Evolutionary conservation across 106 monocot species (phyloP), one percentile per base, ranked within the genome.

Genomic region (Acorus gramineus): DNA sequence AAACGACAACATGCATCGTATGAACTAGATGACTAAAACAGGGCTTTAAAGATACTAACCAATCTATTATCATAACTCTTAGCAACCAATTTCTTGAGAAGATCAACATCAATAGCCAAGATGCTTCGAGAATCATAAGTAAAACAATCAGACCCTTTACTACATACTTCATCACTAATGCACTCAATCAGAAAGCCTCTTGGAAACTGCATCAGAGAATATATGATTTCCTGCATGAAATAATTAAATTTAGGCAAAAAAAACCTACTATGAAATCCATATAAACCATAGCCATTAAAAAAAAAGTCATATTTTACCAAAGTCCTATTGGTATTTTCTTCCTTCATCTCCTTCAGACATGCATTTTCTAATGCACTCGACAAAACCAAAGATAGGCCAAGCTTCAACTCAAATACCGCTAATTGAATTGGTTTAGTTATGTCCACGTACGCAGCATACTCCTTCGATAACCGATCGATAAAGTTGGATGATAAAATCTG

Each of bases 391-490:
- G 85, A 76, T 50, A 87, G 55, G 10, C 95, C 95, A 7, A 96
- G 64, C 74, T 90, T 96, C 85, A 96, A 87, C 64, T 96, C 95
- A 69, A 90, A 90, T 44, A 96, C 66, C 62, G 95, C 82, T 77
- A 96, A 80, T 77, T 87, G 87, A 69, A 90, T 51, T 59, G 95
- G 95, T 54, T 87, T 82, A 79, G 85, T 70, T 56, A 96, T 73
- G 66, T 96, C 95, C 43, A 71, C 50, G 60, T 83, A 96, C 46
- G 90, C 84, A 12, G 78, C 12, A 81, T 61, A 96, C 10, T 79
- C 84, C 67, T 85, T 76, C 14, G 90, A 74, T 52, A 90, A 60
- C 57, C 76, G 76, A 61, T 62, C 52, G 56, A 90, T 85, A 75
- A 96, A 90, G 8, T 68, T 58, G 4, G 65, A 55, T 54, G 90